phyloP scores from a whole-genome alignment of 75 land plant species.

The Pinus albicaulis region DNA sequence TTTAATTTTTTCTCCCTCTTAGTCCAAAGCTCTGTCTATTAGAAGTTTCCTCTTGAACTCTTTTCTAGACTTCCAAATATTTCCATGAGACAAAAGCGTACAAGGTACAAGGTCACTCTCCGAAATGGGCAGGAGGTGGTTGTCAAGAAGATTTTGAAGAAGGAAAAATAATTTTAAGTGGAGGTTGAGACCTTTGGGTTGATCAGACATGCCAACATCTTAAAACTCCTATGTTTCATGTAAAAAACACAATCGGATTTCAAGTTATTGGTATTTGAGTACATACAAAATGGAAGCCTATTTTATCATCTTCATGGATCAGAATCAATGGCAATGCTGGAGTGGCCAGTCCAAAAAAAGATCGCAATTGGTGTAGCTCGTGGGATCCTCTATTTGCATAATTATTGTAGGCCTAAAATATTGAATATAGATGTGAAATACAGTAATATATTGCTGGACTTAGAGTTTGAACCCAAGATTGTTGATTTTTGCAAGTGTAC shows the following conservation, averaged over 20 bases:
- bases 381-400: slow-evolving; percentile 44
- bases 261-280: slow-evolving; percentile 31
- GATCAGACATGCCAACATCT: slow-evolving; percentile 43
- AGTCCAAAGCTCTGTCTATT: no score
- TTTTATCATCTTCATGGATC: slow-evolving; percentile 29
- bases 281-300: slow-evolving; percentile 43
- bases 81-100: no score
- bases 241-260: slow-evolving; percentile 24
- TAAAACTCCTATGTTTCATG: slow-evolving; percentile 53
- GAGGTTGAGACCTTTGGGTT: slow-evolving; percentile 44
- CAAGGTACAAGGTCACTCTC: no score
- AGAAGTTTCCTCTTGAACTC: no score
- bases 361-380: slow-evolving; percentile 29
- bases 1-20: no score
- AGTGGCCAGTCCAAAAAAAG: slow-evolving; percentile 25
- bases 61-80: no score
- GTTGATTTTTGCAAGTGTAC: slow-evolving; percentile 19
- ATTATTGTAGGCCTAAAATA: slow-evolving; percentile 29
- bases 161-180: slow-evolving; percentile 29
- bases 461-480: slow-evolving; percentile 42
- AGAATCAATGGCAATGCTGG: slow-evolving; percentile 9
- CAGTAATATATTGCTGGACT: slow-evolving; percentile 41
- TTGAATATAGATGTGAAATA: slow-evolving; percentile 49
- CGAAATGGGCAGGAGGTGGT: slow-evolving; percentile 21
- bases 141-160: slow-evolving; percentile 43